Percentiles rank a stretch among this genome's conserved stretches.
Evolutionary conservation across 139 green algal species (phyloP).

Genomic region (Tetraselmis striata): DNA sequence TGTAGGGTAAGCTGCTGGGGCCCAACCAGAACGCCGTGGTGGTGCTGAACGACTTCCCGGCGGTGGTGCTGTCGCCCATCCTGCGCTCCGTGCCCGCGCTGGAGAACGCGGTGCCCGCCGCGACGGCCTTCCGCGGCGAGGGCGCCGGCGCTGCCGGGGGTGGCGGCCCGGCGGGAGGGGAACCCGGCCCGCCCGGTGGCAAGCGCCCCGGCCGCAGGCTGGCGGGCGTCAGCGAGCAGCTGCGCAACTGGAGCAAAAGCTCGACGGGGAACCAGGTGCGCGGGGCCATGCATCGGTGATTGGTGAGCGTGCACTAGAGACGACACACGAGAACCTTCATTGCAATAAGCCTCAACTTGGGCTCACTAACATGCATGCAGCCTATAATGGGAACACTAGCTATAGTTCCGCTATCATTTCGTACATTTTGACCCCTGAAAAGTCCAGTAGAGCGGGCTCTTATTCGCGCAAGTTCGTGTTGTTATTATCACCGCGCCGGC

Average conservation of each 20-base stretch:
- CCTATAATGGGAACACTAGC: no score
- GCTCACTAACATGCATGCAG: no score
- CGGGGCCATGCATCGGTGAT: no score
- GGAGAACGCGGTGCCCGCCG: conserved; percentile 16
- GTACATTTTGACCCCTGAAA: no score
- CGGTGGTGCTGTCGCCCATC: conserved; percentile 58
- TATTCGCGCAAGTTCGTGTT: no score
- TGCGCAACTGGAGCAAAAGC: neutral
- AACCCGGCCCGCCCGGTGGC: no score
- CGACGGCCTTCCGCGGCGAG: conserved; percentile 4
- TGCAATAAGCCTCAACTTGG: no score
- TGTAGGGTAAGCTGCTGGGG: conserved; percentile 54
- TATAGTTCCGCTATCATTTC: no score
- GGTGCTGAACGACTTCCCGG: conserved; percentile 70
- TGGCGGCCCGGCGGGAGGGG: neutral
- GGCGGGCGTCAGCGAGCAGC: neutral
- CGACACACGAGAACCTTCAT: no score
- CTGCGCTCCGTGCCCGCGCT: conserved; percentile 58
- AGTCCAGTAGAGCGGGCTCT: no score
- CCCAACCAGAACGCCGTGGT: conserved; percentile 68
- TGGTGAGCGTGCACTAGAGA: no score
- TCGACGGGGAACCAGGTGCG: neutral
- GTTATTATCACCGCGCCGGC: no score
- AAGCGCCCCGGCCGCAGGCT: neutral
- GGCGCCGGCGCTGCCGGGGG: neutral